These are phyloP conservation scores for Penicillium paneum DNA, from an alignment of 2,329 filamentous ascomycete species.

Conservation along the genomic window DNA sequence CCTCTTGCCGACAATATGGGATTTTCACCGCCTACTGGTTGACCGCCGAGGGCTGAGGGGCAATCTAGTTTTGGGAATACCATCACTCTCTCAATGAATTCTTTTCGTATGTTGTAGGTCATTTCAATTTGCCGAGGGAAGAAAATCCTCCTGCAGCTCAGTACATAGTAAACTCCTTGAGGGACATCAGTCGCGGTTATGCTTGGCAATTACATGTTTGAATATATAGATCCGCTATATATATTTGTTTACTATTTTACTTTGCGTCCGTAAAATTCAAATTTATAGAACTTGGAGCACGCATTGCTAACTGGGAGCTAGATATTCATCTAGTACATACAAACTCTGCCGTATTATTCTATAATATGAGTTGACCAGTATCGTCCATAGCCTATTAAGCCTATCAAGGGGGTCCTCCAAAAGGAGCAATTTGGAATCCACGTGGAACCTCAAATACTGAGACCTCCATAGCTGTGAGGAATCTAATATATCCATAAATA, in stretches of 20 bases:
- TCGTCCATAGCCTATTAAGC: not conserved
- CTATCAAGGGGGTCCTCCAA: not conserved
- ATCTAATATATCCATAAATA: not conserved
- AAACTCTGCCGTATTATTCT: not conserved
- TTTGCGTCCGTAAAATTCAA: not conserved
- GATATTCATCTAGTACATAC: not conserved
- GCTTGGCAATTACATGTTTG: not conserved
- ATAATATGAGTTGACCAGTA: not conserved
- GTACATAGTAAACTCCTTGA: too few relatives aligned
- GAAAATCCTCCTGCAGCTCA: too few relatives aligned
- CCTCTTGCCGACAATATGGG: too few relatives aligned
- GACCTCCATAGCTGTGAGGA: not conserved
- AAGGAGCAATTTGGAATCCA: not conserved
- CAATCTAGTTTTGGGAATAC: too few relatives aligned
- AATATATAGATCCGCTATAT: not conserved
- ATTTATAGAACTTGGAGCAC: not conserved
- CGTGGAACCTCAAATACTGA: slow-evolving; percentile 3
- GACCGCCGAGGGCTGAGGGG: too few relatives aligned
- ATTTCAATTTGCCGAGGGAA: too few relatives aligned
- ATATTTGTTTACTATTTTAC: not conserved
- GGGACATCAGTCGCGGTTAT: too few relatives aligned
- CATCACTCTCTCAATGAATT: too few relatives aligned
- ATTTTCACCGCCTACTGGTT: too few relatives aligned
- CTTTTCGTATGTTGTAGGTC: too few relatives aligned
- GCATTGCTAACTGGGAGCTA: not conserved